Base-by-base conservation (phyloP, 768 basidiomycete species). In the Fomitopsis pulvina region DNA sequence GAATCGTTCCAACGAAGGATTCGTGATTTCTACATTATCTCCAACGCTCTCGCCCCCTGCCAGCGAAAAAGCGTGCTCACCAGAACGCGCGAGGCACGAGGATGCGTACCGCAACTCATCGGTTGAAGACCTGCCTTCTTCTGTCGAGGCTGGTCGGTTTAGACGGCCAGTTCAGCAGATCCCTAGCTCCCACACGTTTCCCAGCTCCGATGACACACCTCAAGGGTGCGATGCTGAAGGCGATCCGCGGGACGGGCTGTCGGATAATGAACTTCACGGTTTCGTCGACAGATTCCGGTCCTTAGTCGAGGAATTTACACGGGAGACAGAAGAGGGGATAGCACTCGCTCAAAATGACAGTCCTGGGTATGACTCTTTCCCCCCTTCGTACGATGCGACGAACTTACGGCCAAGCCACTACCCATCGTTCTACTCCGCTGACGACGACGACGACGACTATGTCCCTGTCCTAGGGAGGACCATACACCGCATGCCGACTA, bases 401-500 rank as follows among this genome's bases (percentile, higher is more conserved):
- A 16, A 37, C 34, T 14, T 30, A 8, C 7, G 29, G 14, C 29
- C 29, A 30, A 30, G 29, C 29, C 34, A 37, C 14, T 18, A 14
- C 34, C 14, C 7, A 6, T 14, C 34, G 14, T 51, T 54, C 32
- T 51, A 57, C 40, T 51, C 57, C 28, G 45, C 47, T n/a, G 47
- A 55, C 52, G n/a, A 25, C 12, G 52, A 51, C 42, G 39, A 43
- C 22, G 78, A 78, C 32, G 72, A 76, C 50, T 72, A 76, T 47
- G 69, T 87, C 26, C 74, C 73, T 5, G 72, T 89, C 43, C 68
- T 90, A 48, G 83, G 85, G 47, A 71, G 76, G 21, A 77, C 72
- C 57, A 74, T 89, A 39, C 72, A 76, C 45, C 83, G 87, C 32
- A 87, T 90, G 87, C 81, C 85, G 18, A 89, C 87, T 25, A 89